Evolutionary conservation across 441 rosid genomes (phyloP).

Genomic region (Eugenia klotzschiana): DNA sequence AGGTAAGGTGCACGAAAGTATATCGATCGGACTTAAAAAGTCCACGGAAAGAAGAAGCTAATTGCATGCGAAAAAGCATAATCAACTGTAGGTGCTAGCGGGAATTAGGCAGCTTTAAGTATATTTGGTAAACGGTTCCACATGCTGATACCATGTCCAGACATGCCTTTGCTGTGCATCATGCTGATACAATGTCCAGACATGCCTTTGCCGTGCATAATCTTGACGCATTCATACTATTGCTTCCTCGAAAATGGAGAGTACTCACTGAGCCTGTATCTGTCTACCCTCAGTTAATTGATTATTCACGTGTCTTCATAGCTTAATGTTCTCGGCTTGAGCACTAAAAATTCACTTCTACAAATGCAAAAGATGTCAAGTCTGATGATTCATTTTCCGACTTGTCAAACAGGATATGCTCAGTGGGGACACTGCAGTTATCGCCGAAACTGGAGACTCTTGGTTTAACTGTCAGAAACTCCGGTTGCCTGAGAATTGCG

Average conservation of each 20-base stretch:
- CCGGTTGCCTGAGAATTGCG: constrained; percentile 4
- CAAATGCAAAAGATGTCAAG: neutral
- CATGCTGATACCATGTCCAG: neutral
- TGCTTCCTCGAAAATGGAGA: neutral
- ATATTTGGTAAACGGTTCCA: neutral
- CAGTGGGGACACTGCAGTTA: constrained; percentile 1
- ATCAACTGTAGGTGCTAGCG: neutral
- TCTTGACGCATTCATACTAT: neutral
- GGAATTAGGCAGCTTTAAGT: neutral
- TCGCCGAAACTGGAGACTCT: constrained; percentile 8
- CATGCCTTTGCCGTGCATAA: neutral
- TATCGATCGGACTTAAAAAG: neutral
- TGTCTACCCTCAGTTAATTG: neutral
- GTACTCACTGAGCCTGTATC: neutral
- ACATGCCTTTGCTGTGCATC: neutral
- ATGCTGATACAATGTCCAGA: no score
- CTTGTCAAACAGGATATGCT: neutral
- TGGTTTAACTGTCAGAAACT: constrained; percentile 14
- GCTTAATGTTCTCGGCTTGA: neutral
- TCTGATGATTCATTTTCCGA: neutral
- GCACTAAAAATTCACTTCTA: neutral
- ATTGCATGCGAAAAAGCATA: neutral
- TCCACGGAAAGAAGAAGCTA: neutral
- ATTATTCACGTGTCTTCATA: neutral
- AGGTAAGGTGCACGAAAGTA: neutral